Conservation (phyloP, 1,284 basidiomycete species). For the Cystobasidium sp. region DNA sequence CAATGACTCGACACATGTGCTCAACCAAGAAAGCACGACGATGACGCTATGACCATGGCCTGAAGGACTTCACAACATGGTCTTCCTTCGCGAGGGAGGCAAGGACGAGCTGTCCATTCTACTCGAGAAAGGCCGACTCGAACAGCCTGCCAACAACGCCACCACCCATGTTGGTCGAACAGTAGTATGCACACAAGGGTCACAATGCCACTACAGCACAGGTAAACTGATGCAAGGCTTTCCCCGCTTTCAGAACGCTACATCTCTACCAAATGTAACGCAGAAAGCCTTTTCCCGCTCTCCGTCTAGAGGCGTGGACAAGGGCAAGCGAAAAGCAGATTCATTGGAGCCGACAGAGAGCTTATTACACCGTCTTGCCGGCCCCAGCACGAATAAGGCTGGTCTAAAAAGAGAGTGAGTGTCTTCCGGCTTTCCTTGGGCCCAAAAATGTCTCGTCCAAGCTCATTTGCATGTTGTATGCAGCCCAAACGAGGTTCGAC, state of each 20-base stretch:
- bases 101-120: constrained; percentile 35
- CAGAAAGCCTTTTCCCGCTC: not conserved
- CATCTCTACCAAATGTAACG: not conserved
- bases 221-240: no score
- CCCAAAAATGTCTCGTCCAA: no score
- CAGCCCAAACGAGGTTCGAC: constrained; percentile 41
- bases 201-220: no score
- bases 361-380: constrained; percentile 47
- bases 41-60: not conserved
- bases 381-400: constrained; percentile 50
- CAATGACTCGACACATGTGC: not conserved
- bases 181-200: not conserved
- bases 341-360: constrained; percentile 33
- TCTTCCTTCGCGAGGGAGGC: constrained; percentile 41
- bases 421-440: not conserved
- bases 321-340: constrained; percentile 39
- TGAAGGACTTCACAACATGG: not conserved
- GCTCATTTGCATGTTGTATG: not conserved
- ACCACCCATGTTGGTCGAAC: constrained; percentile 2
- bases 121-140: constrained; percentile 18
- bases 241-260: no score
- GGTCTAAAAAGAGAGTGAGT: constrained; percentile 47
- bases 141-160: constrained; percentile 15
- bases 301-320: constrained; percentile 10
- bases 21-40: not conserved